Evolutionary conservation across 1,284 basidiomycete genomes (phyloP), one percentile per base, ranked within the genome.

Genomic region (Cryptococcus neoformans): DNA sequence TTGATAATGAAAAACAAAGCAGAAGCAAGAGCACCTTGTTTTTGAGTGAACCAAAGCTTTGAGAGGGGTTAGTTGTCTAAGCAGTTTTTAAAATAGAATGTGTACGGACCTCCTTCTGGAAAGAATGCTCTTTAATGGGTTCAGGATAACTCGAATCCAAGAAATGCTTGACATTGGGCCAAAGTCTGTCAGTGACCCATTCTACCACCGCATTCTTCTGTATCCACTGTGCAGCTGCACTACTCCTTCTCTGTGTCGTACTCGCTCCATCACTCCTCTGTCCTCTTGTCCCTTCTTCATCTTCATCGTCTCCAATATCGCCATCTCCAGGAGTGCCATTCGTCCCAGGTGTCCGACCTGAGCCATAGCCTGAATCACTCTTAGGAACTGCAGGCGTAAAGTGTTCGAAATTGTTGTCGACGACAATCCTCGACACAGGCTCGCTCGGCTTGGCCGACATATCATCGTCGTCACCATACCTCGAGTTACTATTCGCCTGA

Each of bases 131-230:
- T 53, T 73, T 75, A 17, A 49, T 60, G 6, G 57, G 51, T 53
- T 78, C 76, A 1, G 71, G 63, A 53, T 73, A 78, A 17, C 62
- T 66, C 17, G 68, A 70, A 51, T 77, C 70, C 55, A 69, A 60
- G 56, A 75, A 77, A 56, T 75, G 69, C 41, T 52, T 57, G 35
- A 72, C 17, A 37, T 64, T 69, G 0, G 71, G 71, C 66, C 66
- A 71, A 2, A 65, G 41, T n/a, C 69, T 60, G 36, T 67, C 69
- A 17, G 63, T 51, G 21, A 67, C 10, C 46, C 64, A 64, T 40
- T 67, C 66, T 45, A 68, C 68, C 40, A 59, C 57, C 42, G 53
- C 52, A 12, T 66, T 62, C 39, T 54, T 58, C 40, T 59, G 51
- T 8, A 67, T 58, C 66, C 63, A 66, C 38, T 57, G 59, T 54